Evolutionary conservation across 1,284 basidiomycete species (phyloP), one percentile per base, ranked within the genome.

Genomic region (Microbotryum silenes-acaulis): DNA sequence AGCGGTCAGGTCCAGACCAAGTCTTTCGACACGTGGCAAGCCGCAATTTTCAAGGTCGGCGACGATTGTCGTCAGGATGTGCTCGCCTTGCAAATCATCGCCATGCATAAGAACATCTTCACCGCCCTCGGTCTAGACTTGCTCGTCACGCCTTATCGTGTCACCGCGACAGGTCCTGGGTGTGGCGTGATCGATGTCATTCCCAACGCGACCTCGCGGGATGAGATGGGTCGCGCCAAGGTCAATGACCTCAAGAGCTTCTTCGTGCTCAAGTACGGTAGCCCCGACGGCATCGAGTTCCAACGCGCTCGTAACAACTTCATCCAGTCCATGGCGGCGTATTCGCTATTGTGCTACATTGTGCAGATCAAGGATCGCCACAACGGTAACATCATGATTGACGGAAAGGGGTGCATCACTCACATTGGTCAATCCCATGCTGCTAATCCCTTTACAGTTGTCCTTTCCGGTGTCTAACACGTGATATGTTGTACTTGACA

Each of bases 31-130:
- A 87, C 94, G 51, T 97, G 92, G 94, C 91, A 97, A 72, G 87
- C 90, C 68, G 96, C 96, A 9, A 98, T 99, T 67, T 99, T 99
- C 85, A 99, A 99, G 79, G 96, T 99, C 63, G 96, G 96, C 57
- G 96, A 99, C 74, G 96, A 99, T 74, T 99, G 96, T 76, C 85
- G 96, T 51, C 96, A 99, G 76, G 96, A 99, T 72, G 88, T 97
- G 23, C 82, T 99, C 47, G 96, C 96, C 0, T 79, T 99, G 59
- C 96, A 99, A 74, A 80, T 97, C 67, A 98, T 99, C 67, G 96
- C 96, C 10, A 97, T 98, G 91, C 96, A 98, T 82, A 98, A 98
- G 78, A 97, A 96, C 75, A 89, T 97, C 65, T 99, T 94, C 77
- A 88, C 83, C 16, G 73, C 73, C 63, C 83, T 94, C 57, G 96